Percentiles rank a stretch among this genome's conserved stretches.
phyloP scores from a whole-genome alignment of 331 rosid species.

The Prunus yedoensis region DNA sequence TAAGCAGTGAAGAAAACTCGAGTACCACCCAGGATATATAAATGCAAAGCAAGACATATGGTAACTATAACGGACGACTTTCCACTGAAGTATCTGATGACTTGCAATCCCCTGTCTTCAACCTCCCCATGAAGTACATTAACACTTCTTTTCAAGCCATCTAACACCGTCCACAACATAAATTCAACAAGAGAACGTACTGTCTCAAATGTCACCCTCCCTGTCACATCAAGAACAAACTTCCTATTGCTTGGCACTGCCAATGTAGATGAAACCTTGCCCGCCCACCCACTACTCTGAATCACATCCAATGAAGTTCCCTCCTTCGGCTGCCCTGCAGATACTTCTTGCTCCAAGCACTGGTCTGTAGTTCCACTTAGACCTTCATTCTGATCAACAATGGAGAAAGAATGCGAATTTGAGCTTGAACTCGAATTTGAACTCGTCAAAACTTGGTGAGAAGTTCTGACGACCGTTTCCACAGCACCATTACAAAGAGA shows the following conservation, averaged over 20 bases:
- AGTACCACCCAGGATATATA: slow-evolving; percentile 63
- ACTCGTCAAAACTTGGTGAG: slow-evolving; percentile 72
- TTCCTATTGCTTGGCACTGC: slow-evolving; percentile 69
- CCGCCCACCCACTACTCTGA: slow-evolving; percentile 56
- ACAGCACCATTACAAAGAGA: slow-evolving; percentile 85
- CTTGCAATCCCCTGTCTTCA: slow-evolving; percentile 62
- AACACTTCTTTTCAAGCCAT: slow-evolving; percentile 56
- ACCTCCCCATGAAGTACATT: slow-evolving; percentile 56
- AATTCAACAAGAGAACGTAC: slow-evolving; percentile 65
- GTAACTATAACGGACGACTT: slow-evolving; percentile 79
- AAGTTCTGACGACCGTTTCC: slow-evolving; percentile 72
- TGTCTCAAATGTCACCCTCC: slow-evolving; percentile 80
- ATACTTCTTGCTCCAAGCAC: slow-evolving; percentile 32
- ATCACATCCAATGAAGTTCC: slow-evolving; percentile 26
- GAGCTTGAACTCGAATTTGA: slow-evolving; percentile 27
- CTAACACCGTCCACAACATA: slow-evolving; percentile 53
- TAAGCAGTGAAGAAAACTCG: slow-evolving; percentile 65
- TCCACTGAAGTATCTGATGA: slow-evolving; percentile 66
- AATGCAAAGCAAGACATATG: slow-evolving; percentile 73
- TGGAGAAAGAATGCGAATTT: slow-evolving; percentile 13
- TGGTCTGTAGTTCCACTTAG: slow-evolving; percentile 19
- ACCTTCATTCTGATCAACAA: slow-evolving; percentile 33
- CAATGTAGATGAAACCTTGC: slow-evolving; percentile 68
- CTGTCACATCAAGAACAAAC: slow-evolving; percentile 77
- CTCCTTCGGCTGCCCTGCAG: slow-evolving; percentile 28